Conservation (phyloP, 31 red algal species). For the Bonnemaisonia californica region DNA sequence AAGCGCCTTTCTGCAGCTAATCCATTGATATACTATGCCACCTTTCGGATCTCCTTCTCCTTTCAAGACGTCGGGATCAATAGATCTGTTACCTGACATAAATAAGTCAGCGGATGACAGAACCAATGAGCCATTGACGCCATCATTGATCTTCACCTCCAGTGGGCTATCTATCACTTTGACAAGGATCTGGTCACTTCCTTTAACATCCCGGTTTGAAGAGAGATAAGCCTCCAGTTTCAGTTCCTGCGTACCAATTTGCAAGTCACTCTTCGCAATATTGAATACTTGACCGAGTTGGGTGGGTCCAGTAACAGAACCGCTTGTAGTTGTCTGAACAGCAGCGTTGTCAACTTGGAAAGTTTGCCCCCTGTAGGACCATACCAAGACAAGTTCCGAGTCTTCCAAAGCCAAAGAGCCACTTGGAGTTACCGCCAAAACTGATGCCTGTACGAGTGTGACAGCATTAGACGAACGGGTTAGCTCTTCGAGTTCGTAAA, state of each 20-base stretch:
- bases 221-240: conserved; percentile 35
- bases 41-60: conserved; percentile 36
- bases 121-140: conserved; percentile 48
- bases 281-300: conserved; percentile 56
- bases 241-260: conserved; percentile 20
- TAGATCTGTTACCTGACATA: conserved; percentile 34
- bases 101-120: conserved; percentile 18
- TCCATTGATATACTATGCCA: conserved; percentile 37
- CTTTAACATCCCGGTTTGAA: conserved; percentile 15
- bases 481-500: conserved; percentile 31
- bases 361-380: conserved; percentile 25
- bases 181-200: conserved; percentile 23
- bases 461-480: conserved; percentile 15
- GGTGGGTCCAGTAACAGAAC: conserved; percentile 53
- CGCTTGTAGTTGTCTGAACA: neutral
- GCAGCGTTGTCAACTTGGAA: conserved; percentile 28
- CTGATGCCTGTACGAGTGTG: conserved; percentile 53
- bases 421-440: neutral
- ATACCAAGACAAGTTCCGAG: conserved; percentile 33
- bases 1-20: conserved; percentile 38
- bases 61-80: conserved; percentile 42
- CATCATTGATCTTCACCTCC: conserved; percentile 47
- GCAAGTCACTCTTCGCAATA: conserved; percentile 50
- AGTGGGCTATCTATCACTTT: conserved; percentile 11
- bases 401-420: neutral